Conservation (phyloP, 2,329 filamentous ascomycete genomes). For the Aschersonia sp. region DNA sequence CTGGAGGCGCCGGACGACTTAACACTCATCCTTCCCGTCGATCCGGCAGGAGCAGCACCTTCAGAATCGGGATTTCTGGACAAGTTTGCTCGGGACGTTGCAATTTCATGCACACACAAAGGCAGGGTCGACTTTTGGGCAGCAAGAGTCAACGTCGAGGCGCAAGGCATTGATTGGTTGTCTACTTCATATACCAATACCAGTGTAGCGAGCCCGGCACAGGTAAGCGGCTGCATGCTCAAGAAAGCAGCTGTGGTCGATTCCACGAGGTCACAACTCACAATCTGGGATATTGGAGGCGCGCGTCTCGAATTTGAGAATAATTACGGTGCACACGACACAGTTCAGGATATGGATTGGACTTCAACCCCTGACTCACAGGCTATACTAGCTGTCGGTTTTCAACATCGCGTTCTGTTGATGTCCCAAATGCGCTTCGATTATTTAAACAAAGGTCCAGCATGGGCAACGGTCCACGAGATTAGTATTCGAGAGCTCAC, state of each 20-base stretch:
- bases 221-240: slow-evolving; percentile 74
- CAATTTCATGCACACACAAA: slow-evolving; percentile 65
- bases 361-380: slow-evolving; percentile 81
- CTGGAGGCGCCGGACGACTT: slow-evolving; percentile 45
- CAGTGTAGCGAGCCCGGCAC: slow-evolving; percentile 52
- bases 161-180: slow-evolving; percentile 61
- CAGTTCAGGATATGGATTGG: slow-evolving; percentile 83
- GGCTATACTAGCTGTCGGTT: slow-evolving; percentile 83
- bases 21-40: slow-evolving; percentile 62
- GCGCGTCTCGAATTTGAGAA: slow-evolving; percentile 71
- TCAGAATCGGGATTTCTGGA: slow-evolving; percentile 68
- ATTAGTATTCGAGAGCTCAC: slow-evolving; percentile 70
- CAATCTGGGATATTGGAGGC: slow-evolving; percentile 81
- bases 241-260: slow-evolving; percentile 80
- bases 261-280: slow-evolving; percentile 55
- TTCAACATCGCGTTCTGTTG: slow-evolving; percentile 70
- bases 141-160: slow-evolving; percentile 50
- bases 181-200: slow-evolving; percentile 73
- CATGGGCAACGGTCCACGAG: slow-evolving; percentile 75
- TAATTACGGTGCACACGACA: slow-evolving; percentile 56
- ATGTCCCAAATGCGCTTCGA: slow-evolving; percentile 83
- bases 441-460: slow-evolving; percentile 76
- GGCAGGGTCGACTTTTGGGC: slow-evolving; percentile 78
- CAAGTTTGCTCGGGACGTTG: slow-evolving; percentile 72
- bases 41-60: slow-evolving; percentile 64